These are phyloP conservation scores for Deinandra increscens DNA, from an alignment of 129 eudicot genomes.

Conservation along the genomic window DNA sequence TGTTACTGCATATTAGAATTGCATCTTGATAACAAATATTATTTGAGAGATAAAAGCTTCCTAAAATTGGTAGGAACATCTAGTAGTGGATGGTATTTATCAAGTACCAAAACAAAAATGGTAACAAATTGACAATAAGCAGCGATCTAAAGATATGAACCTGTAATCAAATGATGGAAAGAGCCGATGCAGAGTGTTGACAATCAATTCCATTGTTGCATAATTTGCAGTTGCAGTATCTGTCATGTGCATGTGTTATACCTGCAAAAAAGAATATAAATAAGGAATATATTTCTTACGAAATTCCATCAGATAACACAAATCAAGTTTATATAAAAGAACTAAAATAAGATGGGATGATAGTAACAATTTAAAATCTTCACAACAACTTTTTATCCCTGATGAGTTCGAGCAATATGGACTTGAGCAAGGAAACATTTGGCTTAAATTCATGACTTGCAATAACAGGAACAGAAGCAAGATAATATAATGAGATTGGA, in stretches of 20 bases:
- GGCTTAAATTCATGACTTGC: slow-evolving; percentile 15
- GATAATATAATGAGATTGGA: not conserved
- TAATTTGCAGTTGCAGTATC: slow-evolving; percentile 95
- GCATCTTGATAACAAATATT: slow-evolving; percentile 8
- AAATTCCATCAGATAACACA: too few relatives aligned
- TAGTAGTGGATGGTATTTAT: too few relatives aligned
- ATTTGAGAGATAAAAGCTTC: slow-evolving; percentile 6
- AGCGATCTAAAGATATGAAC: slow-evolving; percentile 28
- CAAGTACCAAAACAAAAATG: too few relatives aligned
- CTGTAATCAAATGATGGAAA: slow-evolving; percentile 96
- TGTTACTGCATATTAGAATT: slow-evolving; percentile 17
- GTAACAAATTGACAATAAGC: not conserved
- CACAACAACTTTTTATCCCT: slow-evolving; percentile 91
- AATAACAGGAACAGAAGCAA: slow-evolving; percentile 14
- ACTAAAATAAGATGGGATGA: not conserved
- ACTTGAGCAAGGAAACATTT: slow-evolving; percentile 63
- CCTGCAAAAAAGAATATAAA: slow-evolving; percentile 42
- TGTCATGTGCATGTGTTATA: slow-evolving; percentile 94
- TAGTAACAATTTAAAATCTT: slow-evolving; percentile 46
- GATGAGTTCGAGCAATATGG: slow-evolving; percentile 74
- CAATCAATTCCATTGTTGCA: slow-evolving; percentile 86
- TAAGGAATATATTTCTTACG: not conserved
- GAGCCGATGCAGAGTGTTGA: slow-evolving; percentile 74
- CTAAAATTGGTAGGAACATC: not conserved
- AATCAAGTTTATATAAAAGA: slow-evolving; percentile 3